phyloP scores from a whole-genome alignment of 2,329 filamentous ascomycete species.

The Cercospora sp. region DNA sequence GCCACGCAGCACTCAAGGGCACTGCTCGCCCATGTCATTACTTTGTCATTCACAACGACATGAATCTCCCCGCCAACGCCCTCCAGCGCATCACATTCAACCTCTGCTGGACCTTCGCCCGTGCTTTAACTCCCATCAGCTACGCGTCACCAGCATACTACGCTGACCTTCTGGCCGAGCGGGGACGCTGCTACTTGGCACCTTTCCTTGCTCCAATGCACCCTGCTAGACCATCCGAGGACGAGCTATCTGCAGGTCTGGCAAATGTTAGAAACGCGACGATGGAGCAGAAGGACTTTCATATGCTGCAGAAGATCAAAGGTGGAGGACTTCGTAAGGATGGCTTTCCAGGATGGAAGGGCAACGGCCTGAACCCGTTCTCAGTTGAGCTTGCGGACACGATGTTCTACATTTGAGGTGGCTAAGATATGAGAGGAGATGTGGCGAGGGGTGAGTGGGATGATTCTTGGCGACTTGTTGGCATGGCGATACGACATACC shows the following conservation, averaged over 20 bases:
- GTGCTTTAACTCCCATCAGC: slow-evolving; percentile 40
- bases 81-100: slow-evolving; percentile 35
- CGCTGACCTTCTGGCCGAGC: slow-evolving; percentile 44
- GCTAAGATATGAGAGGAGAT: background rate
- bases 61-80: slow-evolving; percentile 22
- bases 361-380: slow-evolving; percentile 31
- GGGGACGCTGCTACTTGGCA: slow-evolving; percentile 36
- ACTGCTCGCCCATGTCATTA: slow-evolving; percentile 40
- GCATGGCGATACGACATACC: background rate
- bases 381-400: slow-evolving; percentile 25
- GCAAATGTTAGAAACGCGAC: background rate
- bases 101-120: slow-evolving; percentile 39
- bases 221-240: background rate
- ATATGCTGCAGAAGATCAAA: slow-evolving; percentile 2
- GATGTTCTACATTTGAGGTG: slow-evolving; percentile 36
- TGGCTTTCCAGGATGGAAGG: background rate
- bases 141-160: slow-evolving; percentile 43
- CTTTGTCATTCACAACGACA: slow-evolving; percentile 37
- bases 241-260: background rate
- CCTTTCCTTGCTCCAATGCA: background rate
- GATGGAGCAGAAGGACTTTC: background rate
- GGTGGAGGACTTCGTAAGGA: background rate
- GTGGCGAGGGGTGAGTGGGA: background rate
- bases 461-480: background rate
- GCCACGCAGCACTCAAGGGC: slow-evolving; percentile 36